Base-by-base conservation (phyloP, 73 alveolate genomes). In the Blepharisma japonicum region DNA sequence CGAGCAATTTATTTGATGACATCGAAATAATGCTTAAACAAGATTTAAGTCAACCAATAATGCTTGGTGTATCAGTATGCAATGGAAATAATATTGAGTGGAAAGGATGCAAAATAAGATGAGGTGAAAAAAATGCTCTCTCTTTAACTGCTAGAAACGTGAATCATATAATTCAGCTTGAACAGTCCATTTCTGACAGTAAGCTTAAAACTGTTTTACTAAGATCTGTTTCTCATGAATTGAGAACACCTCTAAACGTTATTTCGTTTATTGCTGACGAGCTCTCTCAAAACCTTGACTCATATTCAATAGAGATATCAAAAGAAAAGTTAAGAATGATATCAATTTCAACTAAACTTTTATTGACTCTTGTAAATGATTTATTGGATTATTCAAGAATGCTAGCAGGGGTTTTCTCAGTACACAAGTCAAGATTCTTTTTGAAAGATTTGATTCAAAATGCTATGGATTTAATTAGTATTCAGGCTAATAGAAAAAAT, bases 361-460 rank as follows among this genome's bases (percentile, higher is more conserved):
- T 14, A 39, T 39, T 61, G 18, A 14, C 47, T 25, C 47, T 61
- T 20, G 23, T 61, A 8, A 61, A 61, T 61, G 74, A 61, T 25
- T 61, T 61, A 61, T 5, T 61, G 11, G 74, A 61, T 25, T 61
- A 61, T 61, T n/a, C 74, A 61, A n/a, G 23, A 25, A 61, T 61
- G 18, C 47, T 61, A 20, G 74, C 74, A 20, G 74, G 74, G 47
- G 11, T n/a, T 61, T 25, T 61, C 2, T 14, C 14, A 61, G 23
- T 61, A 8, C 11, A 8, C 4, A n/a, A n/a, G 47, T 14, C 47
- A 14, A 8, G 50, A 14, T 61, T 61, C 46, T 14, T 14, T 2
- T 61, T 32, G 42, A 0, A 32, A 32, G 42, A 32, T 32, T 32
- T 32, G 42, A 32, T 32, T 32, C 0, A 32, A 3, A 32, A 32